phyloP scores from a whole-genome alignment of 805 yeast genomes.

The Starmerella davenportii region DNA sequence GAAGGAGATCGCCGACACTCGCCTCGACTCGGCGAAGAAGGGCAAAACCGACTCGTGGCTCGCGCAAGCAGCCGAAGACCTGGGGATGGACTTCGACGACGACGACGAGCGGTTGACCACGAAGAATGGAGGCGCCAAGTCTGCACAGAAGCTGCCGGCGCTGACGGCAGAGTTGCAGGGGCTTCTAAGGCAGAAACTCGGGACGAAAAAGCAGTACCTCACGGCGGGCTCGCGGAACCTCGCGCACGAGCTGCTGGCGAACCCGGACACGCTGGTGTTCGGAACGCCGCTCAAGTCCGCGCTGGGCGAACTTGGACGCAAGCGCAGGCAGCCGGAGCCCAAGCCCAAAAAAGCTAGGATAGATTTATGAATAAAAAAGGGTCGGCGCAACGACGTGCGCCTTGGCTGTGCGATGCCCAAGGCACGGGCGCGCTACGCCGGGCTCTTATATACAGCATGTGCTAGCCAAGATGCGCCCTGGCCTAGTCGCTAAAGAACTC shows the following conservation, averaged over 20 bases:
- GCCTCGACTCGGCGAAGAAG: conserved; percentile 36
- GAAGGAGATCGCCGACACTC: conserved; percentile 56
- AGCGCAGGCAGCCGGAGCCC: no score
- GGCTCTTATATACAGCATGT: no score
- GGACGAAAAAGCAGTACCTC: conserved; percentile 18
- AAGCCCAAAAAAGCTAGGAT: no score
- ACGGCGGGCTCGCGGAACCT: conserved; percentile 22
- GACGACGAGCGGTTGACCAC: conserved; percentile 22
- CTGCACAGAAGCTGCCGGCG: conserved; percentile 12
- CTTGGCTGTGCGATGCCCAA: no score
- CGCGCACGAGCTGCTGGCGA: conserved; percentile 19
- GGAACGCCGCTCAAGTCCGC: conserved; percentile 15
- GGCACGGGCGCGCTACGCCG: no score
- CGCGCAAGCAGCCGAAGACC: conserved; percentile 77
- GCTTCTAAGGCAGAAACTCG: conserved; percentile 17
- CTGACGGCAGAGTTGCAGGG: conserved; percentile 15
- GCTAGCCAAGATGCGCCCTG: no score
- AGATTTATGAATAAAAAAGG: no score
- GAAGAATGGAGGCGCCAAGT: conserved; percentile 20
- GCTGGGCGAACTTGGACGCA: conserved; percentile 15
- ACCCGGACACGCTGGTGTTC: conserved; percentile 12
- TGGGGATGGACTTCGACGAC: conserved; percentile 68
- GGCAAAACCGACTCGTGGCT: conserved; percentile 52
- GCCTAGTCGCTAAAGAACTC: conserved; percentile 49
- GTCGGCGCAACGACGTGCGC: no score